Evolutionary conservation across 176 grass and related monocot genomes (phyloP), one percentile per base, ranked within the genome.

Genomic region (Carex parvula): DNA sequence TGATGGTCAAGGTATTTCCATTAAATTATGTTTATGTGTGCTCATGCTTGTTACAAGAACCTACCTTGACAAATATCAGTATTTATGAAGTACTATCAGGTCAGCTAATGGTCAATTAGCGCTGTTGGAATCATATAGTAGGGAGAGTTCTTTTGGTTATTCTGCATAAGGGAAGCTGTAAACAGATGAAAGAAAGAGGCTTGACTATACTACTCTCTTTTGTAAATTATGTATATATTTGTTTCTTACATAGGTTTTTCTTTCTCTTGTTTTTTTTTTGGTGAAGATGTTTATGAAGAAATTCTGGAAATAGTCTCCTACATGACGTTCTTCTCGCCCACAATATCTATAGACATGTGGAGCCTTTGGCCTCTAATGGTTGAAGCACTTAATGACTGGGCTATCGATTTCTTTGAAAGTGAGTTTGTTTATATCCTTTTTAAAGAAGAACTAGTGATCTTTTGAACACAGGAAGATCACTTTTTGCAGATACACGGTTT

Each of bases 401-500:
- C 91, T 69, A 91, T 97, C 77, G 94, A 97, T 90, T 97, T 92
- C 85, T 94, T 97, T 86, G 94, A 97, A 82, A 97, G 94, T 97
- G 88, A 83, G 87, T 53, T 53, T 72, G 2, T 13, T 46, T 17
- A 54, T 85, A 7, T 66, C 18, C 77, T 68, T 74, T 29, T 80
- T 76, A 10, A 78, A 78, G 53, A 57, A 16, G 53, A 57, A 16
- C 21, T 33, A 37, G 3, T 8, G 57, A 42, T 14, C 2, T 62
- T 74, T 72, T 57, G 39, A 70, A 41, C 67, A 56, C 14, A 18
- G 39, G 4, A 30, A 59, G 18, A 10, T n/a, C 22, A 30, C 59
- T 77, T 30, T 78, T 33, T 57, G 37, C 73, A 35, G 57, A 32
- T 78, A 57, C 48, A 78, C 17, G 14, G 52, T 77, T 29, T 42